These are phyloP conservation scores for Vaccinium corymbosum DNA, from an alignment of 148 eudicot species.

Conservation along the genomic window DNA sequence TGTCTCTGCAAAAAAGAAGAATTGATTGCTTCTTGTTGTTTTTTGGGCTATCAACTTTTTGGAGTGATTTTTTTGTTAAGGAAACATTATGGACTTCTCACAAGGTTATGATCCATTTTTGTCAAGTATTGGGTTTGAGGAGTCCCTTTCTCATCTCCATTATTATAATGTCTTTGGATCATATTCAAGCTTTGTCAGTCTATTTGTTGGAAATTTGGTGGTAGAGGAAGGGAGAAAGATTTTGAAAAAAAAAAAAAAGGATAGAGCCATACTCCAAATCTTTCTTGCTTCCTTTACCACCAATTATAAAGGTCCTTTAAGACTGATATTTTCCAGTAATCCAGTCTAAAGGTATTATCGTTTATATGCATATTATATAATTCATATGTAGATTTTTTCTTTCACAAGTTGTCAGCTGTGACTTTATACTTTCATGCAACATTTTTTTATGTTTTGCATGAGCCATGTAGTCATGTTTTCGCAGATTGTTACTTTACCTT, in stretches of 20 bases:
- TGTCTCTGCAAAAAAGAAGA: not conserved
- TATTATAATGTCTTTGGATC: not conserved
- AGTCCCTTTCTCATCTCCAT: not conserved
- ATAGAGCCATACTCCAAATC: too few species aligned
- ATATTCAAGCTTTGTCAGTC: not conserved
- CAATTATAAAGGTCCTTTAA: too few species aligned
- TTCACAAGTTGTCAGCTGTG: not conserved
- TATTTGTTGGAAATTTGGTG: not conserved
- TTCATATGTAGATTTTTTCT: not conserved
- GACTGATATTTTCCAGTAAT: not conserved
- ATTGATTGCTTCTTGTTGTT: not conserved
- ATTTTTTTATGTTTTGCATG: not conserved
- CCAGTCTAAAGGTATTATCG: not conserved
- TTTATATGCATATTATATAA: not conserved
- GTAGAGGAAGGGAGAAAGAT: not conserved
- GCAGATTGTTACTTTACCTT: slow-evolving; percentile 88
- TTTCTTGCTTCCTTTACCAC: too few species aligned
- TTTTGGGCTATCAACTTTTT: not conserved
- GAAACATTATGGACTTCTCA: not conserved
- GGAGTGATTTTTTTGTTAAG: not conserved
- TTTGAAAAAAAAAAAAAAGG: not conserved
- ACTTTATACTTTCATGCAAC: not conserved
- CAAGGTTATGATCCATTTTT: not conserved
- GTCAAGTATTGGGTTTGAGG: not conserved
- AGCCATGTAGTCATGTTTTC: not conserved